Conservation (phyloP, 2,329 filamentous ascomycete species). For the Colletotrichum sublineola region DNA sequence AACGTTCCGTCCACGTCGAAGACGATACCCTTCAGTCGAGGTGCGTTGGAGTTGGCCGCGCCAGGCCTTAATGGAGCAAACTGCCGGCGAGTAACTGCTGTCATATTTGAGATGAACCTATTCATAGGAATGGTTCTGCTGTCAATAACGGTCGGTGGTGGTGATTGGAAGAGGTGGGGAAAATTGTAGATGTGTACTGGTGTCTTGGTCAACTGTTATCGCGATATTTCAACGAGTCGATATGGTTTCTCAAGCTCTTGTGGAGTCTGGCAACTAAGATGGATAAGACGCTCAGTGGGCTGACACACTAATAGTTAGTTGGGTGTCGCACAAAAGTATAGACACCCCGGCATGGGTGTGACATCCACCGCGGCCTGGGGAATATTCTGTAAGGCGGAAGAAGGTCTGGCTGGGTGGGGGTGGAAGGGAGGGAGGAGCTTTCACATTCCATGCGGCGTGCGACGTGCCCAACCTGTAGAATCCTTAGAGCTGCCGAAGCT, state of each 20-base stretch:
- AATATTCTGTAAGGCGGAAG: conserved; percentile 28
- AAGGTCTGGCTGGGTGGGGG: conserved; percentile 16
- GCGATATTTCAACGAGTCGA: conserved; percentile 8
- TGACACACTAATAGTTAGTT: neutral
- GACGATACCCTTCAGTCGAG: conserved; percentile 72
- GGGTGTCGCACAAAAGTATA: neutral
- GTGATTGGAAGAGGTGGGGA: neutral
- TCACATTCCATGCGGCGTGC: conserved; percentile 21
- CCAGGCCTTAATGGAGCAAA: conserved; percentile 69
- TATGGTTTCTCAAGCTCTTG: conserved; percentile 8
- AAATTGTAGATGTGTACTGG: neutral
- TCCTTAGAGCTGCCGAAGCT: conserved; percentile 17
- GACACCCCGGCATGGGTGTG: conserved; percentile 16
- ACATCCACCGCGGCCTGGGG: conserved; percentile 19
- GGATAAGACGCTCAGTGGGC: neutral
- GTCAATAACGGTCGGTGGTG: neutral
- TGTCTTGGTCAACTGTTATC: neutral
- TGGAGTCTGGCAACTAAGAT: conserved; percentile 12
- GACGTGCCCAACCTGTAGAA: conserved; percentile 10
- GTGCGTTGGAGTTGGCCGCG: conserved; percentile 51
- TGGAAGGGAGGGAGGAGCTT: conserved; percentile 10
- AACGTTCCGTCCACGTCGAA: conserved; percentile 98
- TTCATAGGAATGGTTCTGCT: conserved; percentile 27
- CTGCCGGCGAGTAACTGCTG: conserved; percentile 55
- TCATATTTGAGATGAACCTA: conserved; percentile 59